Conservation (phyloP, 2,329 filamentous ascomycete genomes). For the Monosporascus ibericus region DNA sequence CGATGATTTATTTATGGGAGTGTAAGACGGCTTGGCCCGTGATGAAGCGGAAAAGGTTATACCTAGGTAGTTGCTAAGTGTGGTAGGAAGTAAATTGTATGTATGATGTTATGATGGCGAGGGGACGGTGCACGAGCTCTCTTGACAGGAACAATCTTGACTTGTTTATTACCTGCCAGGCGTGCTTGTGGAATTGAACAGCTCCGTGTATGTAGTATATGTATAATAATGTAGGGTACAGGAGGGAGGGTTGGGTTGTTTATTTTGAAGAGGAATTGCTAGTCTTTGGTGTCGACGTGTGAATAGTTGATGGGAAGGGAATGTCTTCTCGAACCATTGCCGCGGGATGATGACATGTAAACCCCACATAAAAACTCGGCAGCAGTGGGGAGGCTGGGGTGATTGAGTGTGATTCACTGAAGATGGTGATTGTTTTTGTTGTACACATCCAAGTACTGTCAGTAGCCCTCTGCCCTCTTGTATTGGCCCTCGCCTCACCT, state of each 20-base stretch:
- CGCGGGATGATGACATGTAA: neutral
- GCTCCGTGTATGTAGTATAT: neutral
- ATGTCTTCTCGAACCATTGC: neutral
- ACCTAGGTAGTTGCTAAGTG: neutral
- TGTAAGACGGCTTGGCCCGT: constrained; percentile 14
- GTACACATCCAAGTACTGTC: too few species aligned
- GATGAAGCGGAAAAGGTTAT: constrained; percentile 9
- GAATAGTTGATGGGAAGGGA: neutral
- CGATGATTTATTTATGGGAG: constrained; percentile 16
- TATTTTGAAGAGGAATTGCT: neutral
- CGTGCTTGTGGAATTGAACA: neutral
- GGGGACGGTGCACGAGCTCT: neutral
- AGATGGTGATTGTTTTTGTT: too few species aligned
- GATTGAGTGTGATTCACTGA: neutral
- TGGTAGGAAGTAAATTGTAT: neutral
- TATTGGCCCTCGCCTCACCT: too few species aligned
- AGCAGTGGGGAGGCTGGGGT: neutral
- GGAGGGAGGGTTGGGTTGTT: constrained; percentile 5
- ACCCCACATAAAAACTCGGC: too few species aligned
- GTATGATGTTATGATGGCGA: neutral
- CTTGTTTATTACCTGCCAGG: neutral
- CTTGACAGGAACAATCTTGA: too few species aligned
- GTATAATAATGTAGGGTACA: constrained; percentile 3
- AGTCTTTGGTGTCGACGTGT: neutral
- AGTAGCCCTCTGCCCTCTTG: too few species aligned